Base-by-base conservation (phyloP, 108 stramenopile species). In the Nannochloropsis salina region DNA sequence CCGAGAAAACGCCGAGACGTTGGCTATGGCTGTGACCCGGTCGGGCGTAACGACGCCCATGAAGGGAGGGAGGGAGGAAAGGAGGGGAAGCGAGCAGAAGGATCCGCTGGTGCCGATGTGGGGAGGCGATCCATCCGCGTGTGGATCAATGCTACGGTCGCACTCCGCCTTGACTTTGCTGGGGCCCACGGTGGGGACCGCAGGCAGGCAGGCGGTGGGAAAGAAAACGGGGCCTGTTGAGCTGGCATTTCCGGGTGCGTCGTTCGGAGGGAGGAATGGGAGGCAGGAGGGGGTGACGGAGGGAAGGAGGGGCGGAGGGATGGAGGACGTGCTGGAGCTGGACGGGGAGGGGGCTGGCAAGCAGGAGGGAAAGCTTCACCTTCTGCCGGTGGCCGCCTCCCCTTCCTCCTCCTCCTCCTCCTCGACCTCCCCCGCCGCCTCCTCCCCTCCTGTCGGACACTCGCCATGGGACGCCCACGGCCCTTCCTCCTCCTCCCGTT, bases 1-100 rank as follows among this genome's bases (percentile, higher is more conserved):
- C 20, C 12, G 87, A 3, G 41, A 42, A 12, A 22, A n/a, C 42
- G 87, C 87, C 1, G 84, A 85, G 74, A 87, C 61, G 0, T 6
- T 74, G 6, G 61, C 61, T 2, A 4, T 74, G 3, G 61, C 61
- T 1, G 61, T 74, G 61, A 74, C 61, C 20, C 4, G 61, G 61
- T 74, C 61, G 61, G 2, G 61, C 20, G 61, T 6, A 74, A 74
- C 20, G 61, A 6, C 61, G 2, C 20, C 61, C 3, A 8, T n/a
- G 6, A 74, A 74, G 61, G 8, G 61, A 6, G 6, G 61, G 8
- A n/a, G 8, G n/a, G 61, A n/a, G 6, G 61, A 2, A 74, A n/a
- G 4, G 61, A 74, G 61, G 61, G n/a, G n/a, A n/a, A 31, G 31
- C 31, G 31, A 31, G 31, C 31, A 31, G 31, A 31, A 31, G 31